Evolutionary conservation across 2,329 filamentous ascomycete genomes (phyloP), one percentile per base, ranked within the genome.

Genomic region (Ceratocystis colombiana): DNA sequence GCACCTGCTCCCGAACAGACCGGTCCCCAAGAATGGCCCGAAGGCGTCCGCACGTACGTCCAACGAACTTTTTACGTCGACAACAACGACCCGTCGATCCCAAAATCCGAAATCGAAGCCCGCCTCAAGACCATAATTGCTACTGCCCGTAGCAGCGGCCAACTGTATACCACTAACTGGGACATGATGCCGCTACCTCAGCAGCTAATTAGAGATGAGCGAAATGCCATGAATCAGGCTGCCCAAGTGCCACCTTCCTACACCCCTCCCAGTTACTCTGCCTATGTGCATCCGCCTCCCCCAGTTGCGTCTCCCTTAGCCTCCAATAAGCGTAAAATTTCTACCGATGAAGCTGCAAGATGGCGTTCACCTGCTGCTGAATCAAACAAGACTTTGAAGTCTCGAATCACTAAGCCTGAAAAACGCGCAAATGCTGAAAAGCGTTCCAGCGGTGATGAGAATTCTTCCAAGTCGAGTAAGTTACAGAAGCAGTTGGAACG

Each of bases 111-210:
- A 67, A 88, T 96, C 80, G 88, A 96, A 75, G 79, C 80, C 68
- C 95, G 91, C 73, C 79, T 99, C 69, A 96, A 93, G 76, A 79
- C 87, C 68, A 88, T 91, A 71, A 96, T 99, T 74, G 89, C 88
- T 68, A 81, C 86, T 65, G 90, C 90, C 69, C 91, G 90, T 70
- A 88, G 93, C 71, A 83, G 78, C 71, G 83, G 87, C 70, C 82
- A 82, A 66, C 82, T 96, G 73, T 80, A 88, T 73, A 81, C 80
- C 30, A 85, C 89, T 74, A 84, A 96, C 78, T 99, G 94, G 94
- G 83, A 88, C 69, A 82, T 78, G 30, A 83, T 95, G 78, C 89
- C 89, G 53, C 79, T 96, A 15, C 94, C 94, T 5, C 93, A 97
- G 75, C 80, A 89, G 69, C 80, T 96, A 75, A 87, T 96, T 69